Evolutionary conservation across 768 basidiomycete genomes (phyloP), one percentile per base, ranked within the genome.

Genomic region (Lactarius sp.): DNA sequence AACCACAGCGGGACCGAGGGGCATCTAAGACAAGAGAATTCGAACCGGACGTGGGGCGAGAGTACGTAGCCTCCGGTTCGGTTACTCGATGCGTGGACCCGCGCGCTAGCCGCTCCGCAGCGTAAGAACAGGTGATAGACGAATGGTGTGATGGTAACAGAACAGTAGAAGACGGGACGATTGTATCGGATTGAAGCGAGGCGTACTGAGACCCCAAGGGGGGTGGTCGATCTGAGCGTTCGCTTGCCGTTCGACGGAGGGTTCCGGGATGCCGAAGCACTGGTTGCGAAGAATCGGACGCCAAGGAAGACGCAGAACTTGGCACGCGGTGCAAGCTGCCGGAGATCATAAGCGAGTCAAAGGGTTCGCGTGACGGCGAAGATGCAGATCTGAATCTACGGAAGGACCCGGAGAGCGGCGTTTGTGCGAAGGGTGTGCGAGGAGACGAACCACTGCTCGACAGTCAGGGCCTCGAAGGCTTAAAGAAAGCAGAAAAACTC

Each of bases 181-280:
- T 27, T 14, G 34, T 46, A n/a, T 33, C 14, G 8, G 31, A 13
- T 60, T n/a, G 62, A 18, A 20, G 39, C 16, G 57, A 22, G 10
- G 44, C 2, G 9, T 44, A 22, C 34, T n/a, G 50, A 46, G 42
- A 52, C 13, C 9, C 20, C 8, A 20, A 22, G n/a, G 31, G 27
- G n/a, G 57, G 22, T 20, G 27, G 13, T 41, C 27, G 22, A 42
- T 37, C 18, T 33, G 63, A 60, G 33, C 37, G 34, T 39, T 44
- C 46, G 2, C 65, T 66, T 37, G 57, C 51, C 13, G 39, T 36
- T 53, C 65, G 56, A 54, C 47, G 65, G 20, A 59, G 65, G 7
- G 39, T 33, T 22, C 20, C 59, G 4, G 22, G 46, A 16, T 36
- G 33, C 5, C 16, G 34, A 36, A 31, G 33, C 13, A 39, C 27